A percentile compares a stretch with the other conserved stretches of the same genome.
Conservation (phyloP, 768 basidiomycete genomes). For the Tephrocybe rancida region DNA sequence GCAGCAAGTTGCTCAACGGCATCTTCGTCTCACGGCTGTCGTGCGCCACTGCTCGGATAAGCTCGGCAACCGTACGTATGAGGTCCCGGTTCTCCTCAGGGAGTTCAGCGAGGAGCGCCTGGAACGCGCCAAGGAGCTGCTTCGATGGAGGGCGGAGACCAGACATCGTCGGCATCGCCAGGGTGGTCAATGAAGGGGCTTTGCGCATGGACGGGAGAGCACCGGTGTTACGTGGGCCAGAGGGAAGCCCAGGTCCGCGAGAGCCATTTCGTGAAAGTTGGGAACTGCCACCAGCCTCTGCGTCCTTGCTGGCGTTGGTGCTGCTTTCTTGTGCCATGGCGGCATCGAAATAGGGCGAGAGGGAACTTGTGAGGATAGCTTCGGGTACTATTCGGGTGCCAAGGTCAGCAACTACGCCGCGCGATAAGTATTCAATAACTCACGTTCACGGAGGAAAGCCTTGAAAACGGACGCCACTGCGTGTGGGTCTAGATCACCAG, state of each 20-base stretch:
- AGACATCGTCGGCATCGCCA: constrained; percentile 71
- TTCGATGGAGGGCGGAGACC: constrained; percentile 64
- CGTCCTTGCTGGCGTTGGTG: constrained; percentile 30
- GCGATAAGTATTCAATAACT: constrained; percentile 34
- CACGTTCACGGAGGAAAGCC: constrained; percentile 89
- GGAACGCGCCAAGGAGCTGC: constrained; percentile 57
- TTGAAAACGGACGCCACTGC: constrained; percentile 94
- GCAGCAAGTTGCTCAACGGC: constrained; percentile 86
- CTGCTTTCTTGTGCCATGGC: constrained; percentile 63
- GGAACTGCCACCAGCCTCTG: constrained; percentile 11
- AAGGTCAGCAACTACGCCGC: background rate
- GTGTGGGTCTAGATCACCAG: constrained; percentile 91
- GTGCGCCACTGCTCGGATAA: constrained; percentile 75
- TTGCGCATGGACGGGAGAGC: constrained; percentile 54
- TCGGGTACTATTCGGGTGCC: constrained; percentile 69
- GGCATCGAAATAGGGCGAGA: constrained; percentile 78
- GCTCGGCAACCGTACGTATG: constrained; percentile 77
- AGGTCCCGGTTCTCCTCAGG: constrained; percentile 85
- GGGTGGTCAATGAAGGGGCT: constrained; percentile 78
- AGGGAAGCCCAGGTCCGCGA: constrained; percentile 19
- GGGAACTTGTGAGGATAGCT: constrained; percentile 73
- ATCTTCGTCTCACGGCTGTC: constrained; percentile 81
- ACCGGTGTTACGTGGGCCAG: constrained; percentile 28
- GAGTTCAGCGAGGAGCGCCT: constrained; percentile 64
- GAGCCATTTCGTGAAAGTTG: constrained; percentile 14